Evolutionary conservation across 352 stramenopile species (phyloP).

Genomic region (Phytopythium helicoides): DNA sequence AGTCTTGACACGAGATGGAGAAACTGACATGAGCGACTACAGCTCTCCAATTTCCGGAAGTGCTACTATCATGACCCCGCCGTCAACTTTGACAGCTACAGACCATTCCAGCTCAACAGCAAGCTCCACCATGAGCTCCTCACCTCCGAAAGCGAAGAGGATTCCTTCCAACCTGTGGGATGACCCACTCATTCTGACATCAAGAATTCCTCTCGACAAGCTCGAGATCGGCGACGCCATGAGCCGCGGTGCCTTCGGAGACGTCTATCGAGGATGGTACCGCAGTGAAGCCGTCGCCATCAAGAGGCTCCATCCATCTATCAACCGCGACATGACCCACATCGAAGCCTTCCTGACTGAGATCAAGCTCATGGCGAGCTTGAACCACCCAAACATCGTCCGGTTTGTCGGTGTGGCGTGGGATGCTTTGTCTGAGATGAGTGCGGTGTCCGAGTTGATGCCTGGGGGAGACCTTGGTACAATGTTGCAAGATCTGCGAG

Average conservation of each 20-base stretch:
- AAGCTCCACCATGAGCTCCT: background rate
- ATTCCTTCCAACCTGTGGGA: constrained; percentile 23
- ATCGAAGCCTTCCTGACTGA: constrained; percentile 54
- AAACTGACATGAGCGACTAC: background rate
- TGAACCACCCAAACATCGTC: constrained; percentile 61
- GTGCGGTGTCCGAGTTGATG: constrained; percentile 60
- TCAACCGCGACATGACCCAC: constrained; percentile 37
- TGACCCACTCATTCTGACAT: constrained; percentile 23
- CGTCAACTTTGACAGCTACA: background rate
- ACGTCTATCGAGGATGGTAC: constrained; percentile 48
- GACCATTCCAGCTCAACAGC: constrained; percentile 2
- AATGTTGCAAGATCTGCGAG: constrained; percentile 16
- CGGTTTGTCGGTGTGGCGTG: constrained; percentile 57
- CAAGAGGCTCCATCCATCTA: constrained; percentile 41
- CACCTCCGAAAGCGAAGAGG: background rate
- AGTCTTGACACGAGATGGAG: background rate
- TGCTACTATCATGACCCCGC: background rate
- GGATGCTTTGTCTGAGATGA: constrained; percentile 42
- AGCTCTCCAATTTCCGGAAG: background rate
- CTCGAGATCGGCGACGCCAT: constrained; percentile 32
- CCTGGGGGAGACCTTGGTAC: constrained; percentile 37
- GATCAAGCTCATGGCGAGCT: constrained; percentile 50
- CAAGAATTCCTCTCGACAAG: constrained; percentile 51
- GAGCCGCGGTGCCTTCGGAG: constrained; percentile 43
- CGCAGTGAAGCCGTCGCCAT: constrained; percentile 44